Evolutionary conservation across 2,329 filamentous ascomycete species (phyloP).

Genomic region (Scedosporium dehoogii): DNA sequence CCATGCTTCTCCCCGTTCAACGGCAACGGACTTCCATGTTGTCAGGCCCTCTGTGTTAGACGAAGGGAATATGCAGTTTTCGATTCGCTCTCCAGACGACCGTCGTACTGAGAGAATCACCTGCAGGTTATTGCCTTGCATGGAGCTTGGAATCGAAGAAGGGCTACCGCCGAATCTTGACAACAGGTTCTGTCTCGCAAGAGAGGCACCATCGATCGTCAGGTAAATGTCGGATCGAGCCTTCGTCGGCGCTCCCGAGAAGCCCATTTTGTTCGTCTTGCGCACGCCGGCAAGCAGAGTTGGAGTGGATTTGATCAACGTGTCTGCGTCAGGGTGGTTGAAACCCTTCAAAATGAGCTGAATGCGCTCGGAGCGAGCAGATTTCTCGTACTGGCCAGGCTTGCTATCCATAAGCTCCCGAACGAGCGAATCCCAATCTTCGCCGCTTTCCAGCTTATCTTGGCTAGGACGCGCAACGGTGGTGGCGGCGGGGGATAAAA

Average conservation of each 20-base stretch:
- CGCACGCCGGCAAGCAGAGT: slow-evolving; percentile 74
- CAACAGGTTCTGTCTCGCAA: slow-evolving; percentile 65
- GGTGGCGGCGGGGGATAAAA: slow-evolving; percentile 56
- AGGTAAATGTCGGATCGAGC: slow-evolving; percentile 91
- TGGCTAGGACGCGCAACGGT: slow-evolving; percentile 31
- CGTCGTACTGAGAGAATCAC: slow-evolving; percentile 82
- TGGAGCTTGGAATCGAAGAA: slow-evolving; percentile 52
- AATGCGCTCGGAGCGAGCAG: slow-evolving; percentile 61
- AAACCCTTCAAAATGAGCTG: slow-evolving; percentile 75
- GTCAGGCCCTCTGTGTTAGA: slow-evolving; percentile 72
- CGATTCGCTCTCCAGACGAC: slow-evolving; percentile 67
- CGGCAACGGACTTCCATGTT: slow-evolving; percentile 78
- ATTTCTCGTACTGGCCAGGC: slow-evolving; percentile 66
- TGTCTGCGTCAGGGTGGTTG: slow-evolving; percentile 65
- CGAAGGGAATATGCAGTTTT: slow-evolving; percentile 77
- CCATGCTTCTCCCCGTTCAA: slow-evolving; percentile 74
- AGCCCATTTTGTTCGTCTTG: slow-evolving; percentile 82
- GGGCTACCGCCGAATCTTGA: slow-evolving; percentile 64
- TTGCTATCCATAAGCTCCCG: slow-evolving; percentile 63
- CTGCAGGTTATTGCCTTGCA: slow-evolving; percentile 67
- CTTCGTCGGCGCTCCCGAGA: slow-evolving; percentile 83
- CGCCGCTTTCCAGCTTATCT: slow-evolving; percentile 47
- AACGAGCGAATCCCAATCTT: slow-evolving; percentile 66
- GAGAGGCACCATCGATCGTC: slow-evolving; percentile 67
- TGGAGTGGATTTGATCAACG: slow-evolving; percentile 74